A percentile compares a stretch with the other conserved stretches of the same genome.
Evolutionary conservation across 2,329 filamentous ascomycete species (phyloP).

Genomic region (Lecanicillium sp.): DNA sequence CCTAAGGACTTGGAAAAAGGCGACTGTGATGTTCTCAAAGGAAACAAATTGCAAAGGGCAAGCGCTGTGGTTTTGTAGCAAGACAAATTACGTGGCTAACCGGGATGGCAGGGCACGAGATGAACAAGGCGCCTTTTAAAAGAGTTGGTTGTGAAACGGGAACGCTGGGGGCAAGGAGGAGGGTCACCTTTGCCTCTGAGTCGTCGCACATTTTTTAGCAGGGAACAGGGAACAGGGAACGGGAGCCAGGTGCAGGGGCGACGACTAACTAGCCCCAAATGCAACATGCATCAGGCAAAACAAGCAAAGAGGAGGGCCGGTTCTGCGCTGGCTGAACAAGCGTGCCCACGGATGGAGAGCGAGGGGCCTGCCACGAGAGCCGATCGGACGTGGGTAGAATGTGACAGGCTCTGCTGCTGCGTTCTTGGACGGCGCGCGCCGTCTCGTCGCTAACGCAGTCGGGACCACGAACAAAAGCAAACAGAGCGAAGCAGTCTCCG

Average conservation of each 20-base stretch:
- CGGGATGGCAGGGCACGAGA: neutral
- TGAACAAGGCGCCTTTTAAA: slow-evolving; percentile 6
- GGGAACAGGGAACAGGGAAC: neutral
- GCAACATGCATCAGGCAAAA: neutral
- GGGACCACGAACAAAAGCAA: slow-evolving; percentile 1
- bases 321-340: slow-evolving; percentile 5
- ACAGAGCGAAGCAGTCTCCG: neutral
- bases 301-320: neutral
- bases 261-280: neutral
- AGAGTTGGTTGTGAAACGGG: slow-evolving; percentile 6
- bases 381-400: slow-evolving; percentile 4
- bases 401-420: neutral
- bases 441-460: neutral
- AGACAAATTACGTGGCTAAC: slow-evolving; percentile 2
- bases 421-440: neutral
- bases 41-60: neutral
- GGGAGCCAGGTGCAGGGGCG: neutral
- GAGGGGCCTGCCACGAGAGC: neutral
- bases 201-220: no score
- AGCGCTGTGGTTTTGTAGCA: neutral
- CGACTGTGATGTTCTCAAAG: neutral
- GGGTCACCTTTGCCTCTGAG: no score
- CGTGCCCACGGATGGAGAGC: neutral
- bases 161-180: neutral
- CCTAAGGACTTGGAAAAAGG: neutral